phyloP scores from a whole-genome alignment of 148 eudicot genomes.

The Nyssa sinensis region DNA sequence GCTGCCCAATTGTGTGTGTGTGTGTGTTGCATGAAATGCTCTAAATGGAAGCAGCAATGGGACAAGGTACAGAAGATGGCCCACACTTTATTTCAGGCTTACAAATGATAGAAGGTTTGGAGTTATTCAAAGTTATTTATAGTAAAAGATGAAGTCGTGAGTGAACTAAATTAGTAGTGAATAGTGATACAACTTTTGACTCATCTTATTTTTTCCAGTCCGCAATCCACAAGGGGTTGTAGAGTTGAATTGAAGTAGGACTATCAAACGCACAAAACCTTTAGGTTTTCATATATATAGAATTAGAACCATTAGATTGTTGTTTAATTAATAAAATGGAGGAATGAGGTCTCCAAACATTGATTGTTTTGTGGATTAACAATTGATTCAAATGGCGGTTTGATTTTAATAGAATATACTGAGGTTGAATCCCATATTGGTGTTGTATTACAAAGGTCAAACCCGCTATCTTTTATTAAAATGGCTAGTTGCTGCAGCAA shows the following conservation, averaged over 20 bases:
- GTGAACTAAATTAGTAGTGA: neutral
- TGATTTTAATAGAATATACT: neutral
- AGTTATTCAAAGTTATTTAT: neutral
- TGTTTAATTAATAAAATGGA: neutral
- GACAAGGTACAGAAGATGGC: neutral
- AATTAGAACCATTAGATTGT: too few relatives aligned
- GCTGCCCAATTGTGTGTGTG: neutral
- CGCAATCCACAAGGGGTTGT: neutral
- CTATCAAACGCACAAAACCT: neutral
- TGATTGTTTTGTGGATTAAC: too few relatives aligned
- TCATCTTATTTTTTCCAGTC: neutral
- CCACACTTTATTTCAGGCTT: neutral
- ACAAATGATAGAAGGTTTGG: neutral
- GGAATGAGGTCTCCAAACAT: too few relatives aligned
- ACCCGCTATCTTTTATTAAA: neutral
- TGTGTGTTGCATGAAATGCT: too few relatives aligned
- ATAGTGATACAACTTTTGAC: neutral
- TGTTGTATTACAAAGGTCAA: neutral
- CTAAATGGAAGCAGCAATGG: neutral
- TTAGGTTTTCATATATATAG: too few relatives aligned
- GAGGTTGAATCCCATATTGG: neutral
- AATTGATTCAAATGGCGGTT: neutral
- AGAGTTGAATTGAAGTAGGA: neutral
- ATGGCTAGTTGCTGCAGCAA: slow-evolving; percentile 1
- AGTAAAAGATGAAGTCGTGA: neutral